phyloP scores from a whole-genome alignment of 306 rosid genomes.

The Rosa persica region DNA sequence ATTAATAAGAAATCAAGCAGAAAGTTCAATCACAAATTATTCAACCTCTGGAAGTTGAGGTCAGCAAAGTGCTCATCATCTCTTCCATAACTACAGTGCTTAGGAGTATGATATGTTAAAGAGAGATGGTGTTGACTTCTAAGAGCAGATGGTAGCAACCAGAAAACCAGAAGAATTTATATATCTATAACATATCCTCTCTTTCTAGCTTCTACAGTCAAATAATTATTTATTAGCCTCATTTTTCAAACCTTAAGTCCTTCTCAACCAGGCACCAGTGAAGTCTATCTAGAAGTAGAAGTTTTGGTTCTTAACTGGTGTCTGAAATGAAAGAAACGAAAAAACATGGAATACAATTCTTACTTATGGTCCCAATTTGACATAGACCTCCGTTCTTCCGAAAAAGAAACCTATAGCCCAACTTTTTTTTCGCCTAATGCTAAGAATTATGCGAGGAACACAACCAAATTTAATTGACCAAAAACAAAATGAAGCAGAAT shows the following conservation, averaged over 20 bases:
- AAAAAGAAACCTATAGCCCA: neutral
- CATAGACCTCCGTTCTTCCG: slow-evolving; percentile 1
- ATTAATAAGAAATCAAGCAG: slow-evolving; percentile 10
- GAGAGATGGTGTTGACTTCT: slow-evolving; percentile 35
- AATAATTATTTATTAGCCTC: neutral
- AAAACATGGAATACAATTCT: slow-evolving; percentile 1
- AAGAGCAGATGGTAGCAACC: slow-evolving; percentile 18
- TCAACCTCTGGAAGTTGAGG: slow-evolving; percentile 18
- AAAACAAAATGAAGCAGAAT: neutral
- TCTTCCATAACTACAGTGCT: slow-evolving; percentile 15
- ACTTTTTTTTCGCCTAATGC: slow-evolving; percentile 7
- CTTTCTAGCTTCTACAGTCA: neutral
- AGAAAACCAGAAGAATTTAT: slow-evolving; percentile 26
- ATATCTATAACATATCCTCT: neutral
- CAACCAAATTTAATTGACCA: neutral
- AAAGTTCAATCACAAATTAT: slow-evolving; percentile 21
- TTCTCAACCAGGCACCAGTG: slow-evolving; percentile 17
- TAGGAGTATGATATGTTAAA: slow-evolving; percentile 10
- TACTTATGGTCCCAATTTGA: slow-evolving; percentile 21
- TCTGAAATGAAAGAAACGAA: neutral
- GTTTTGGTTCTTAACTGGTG: neutral
- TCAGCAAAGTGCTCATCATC: slow-evolving; percentile 25
- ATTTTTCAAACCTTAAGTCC: slow-evolving; percentile 13
- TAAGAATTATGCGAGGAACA: slow-evolving; percentile 4
- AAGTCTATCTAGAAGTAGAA: neutral